Conservation (phyloP, 1,284 basidiomycete genomes). For the Pyrrhoderma noxium region DNA sequence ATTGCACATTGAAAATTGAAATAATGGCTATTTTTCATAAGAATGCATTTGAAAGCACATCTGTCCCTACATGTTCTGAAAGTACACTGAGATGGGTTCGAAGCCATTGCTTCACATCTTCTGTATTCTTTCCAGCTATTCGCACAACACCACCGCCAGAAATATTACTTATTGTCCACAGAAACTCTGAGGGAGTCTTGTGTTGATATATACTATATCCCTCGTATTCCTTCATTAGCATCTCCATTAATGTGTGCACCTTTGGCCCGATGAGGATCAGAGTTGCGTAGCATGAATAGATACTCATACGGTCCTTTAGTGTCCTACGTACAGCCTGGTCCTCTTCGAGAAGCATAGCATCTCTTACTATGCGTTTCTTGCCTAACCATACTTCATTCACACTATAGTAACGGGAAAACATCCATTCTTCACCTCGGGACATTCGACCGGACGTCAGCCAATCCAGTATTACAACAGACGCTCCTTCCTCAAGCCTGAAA, state of each 20-base stretch:
- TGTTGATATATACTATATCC: constrained; percentile 56
- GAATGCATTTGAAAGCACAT: constrained; percentile 60
- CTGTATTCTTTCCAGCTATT: constrained; percentile 65
- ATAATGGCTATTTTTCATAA: constrained; percentile 26
- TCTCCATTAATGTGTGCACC: constrained; percentile 36
- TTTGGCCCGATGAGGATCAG: constrained; percentile 67
- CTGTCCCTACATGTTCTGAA: constrained; percentile 50
- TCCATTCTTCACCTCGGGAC: constrained; percentile 82
- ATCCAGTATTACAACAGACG: constrained; percentile 73
- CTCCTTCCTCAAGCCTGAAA: constrained; percentile 53
- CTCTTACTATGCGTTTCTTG: constrained; percentile 59
- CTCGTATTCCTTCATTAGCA: constrained; percentile 44
- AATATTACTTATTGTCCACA: constrained; percentile 74
- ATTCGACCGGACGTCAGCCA: constrained; percentile 86
- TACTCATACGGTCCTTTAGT: constrained; percentile 56
- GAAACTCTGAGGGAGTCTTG: constrained; percentile 42
- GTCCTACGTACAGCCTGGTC: constrained; percentile 28
- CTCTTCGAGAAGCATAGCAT: constrained; percentile 62
- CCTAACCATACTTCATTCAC: constrained; percentile 77
- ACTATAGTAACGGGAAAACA: constrained; percentile 78
- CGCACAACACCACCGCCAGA: constrained; percentile 53
- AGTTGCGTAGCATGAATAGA: constrained; percentile 83
- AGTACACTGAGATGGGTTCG: constrained; percentile 41
- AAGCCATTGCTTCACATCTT: constrained; percentile 68
- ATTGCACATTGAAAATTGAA: not conserved